Base-by-base conservation (phyloP, 306 rosid genomes). In the Erythrophleum fordii region DNA sequence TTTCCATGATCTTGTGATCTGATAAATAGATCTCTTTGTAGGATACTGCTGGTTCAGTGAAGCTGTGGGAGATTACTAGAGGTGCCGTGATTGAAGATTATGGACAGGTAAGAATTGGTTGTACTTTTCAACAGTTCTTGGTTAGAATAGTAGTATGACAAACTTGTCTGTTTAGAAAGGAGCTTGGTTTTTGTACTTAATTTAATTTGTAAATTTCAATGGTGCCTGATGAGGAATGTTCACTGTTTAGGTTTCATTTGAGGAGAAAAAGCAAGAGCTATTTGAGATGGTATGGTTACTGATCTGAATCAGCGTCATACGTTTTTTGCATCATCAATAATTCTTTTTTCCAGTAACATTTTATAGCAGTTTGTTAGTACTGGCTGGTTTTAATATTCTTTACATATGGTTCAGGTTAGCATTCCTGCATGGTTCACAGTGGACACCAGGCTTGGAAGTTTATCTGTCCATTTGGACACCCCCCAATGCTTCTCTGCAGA, bases 401-500 rank as follows among this genome's bases (percentile, higher is more conserved):
- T 34, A 23, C 68, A 75, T 71, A 69, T 65, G 87, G 79, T 82
- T 82, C 93, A 96, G 99, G 98, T 96, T 73, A 96, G 98, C 82
- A 93, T 96, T 87, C 97, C 97, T 11, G 87, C 97, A 48, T 96
- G 99, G 99, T 93, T 96, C 86, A 90, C 99, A 2, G 98, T 96
- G 84, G 99, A 96, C 84, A 89, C 97, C 41, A 89, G 98, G 86
- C 97, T 96, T 75, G 99, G 99, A 85, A 89, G 97, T 84, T 92
- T 96, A 89, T 92, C 99, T 53, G 88, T 96, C 68, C 99, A 96
- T 90, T 76, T 96, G 87, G 99, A 96, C 66, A 85, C 98, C 67
- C 98, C 97, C 59, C 99, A 96, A 55, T 93, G 98, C 87, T 96
- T 96, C 88, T 89, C 94, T 28, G 98, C 99, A 46, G 99, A 96